These are phyloP conservation scores for Naegleria gruberi DNA, from an alignment of 208 protist species.

Conservation along the genomic window DNA sequence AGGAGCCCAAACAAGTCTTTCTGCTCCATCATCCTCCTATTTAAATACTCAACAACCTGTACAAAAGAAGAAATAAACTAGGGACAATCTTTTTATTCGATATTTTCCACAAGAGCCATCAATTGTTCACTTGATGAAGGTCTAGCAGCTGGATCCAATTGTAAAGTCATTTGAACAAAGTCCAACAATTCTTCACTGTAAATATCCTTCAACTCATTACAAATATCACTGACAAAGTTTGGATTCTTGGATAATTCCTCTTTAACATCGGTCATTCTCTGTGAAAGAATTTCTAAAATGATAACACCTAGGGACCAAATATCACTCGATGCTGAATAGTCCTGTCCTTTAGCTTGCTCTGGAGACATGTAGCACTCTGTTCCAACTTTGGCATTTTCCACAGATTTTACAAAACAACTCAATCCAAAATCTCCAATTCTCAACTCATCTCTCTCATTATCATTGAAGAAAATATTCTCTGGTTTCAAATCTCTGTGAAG, in stretches of 20 bases:
- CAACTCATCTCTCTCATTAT: conserved; percentile 23
- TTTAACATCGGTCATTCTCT: not conserved
- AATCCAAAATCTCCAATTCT: conserved; percentile 34
- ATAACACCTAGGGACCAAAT: conserved; percentile 34
- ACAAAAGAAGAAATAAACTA: not conserved
- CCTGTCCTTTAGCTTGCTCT: conserved; percentile 35
- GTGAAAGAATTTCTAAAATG: conserved; percentile 29
- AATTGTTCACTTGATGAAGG: not conserved
- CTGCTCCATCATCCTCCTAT: not conserved
- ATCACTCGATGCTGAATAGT: conserved; percentile 51
- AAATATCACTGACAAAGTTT: not conserved
- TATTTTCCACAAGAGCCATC: not conserved
- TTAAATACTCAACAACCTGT: not conserved
- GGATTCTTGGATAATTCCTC: not conserved
- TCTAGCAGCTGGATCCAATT: not conserved
- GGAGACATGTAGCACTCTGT: conserved; percentile 63
- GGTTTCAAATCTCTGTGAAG: conserved; percentile 20
- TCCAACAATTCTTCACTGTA: not conserved
- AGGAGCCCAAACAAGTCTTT: not conserved
- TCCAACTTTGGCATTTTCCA: conserved; percentile 38
- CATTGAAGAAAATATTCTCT: conserved; percentile 34
- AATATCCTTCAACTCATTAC: not conserved
- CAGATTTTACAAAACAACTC: conserved; percentile 21
- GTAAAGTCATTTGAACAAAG: not conserved
- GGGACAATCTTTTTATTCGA: not conserved